Conservation (phyloP, 495 filamentous ascomycete genomes). For the Hyaloscypha hepaticicola region DNA sequence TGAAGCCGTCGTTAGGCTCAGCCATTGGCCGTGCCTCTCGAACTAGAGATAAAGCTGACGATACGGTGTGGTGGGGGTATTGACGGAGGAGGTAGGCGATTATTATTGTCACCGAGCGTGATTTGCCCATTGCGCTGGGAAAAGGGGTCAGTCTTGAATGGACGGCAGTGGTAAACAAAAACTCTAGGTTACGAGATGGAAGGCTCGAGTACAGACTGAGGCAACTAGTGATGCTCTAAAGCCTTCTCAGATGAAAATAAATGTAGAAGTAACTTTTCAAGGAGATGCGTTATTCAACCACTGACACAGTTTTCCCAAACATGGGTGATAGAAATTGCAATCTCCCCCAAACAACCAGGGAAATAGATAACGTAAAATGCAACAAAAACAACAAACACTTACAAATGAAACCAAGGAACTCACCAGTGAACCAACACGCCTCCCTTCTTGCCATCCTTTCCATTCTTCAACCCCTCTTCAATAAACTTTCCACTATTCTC, state of each 20-base stretch:
- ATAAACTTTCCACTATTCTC: conserved; percentile 78
- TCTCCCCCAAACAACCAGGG: background rate
- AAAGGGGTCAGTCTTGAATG: conserved; percentile 13
- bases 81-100: conserved; percentile 75
- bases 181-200: background rate
- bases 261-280: background rate
- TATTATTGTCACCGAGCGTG: conserved; percentile 80
- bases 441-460: conserved; percentile 42
- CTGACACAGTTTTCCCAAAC: background rate
- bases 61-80: conserved; percentile 47
- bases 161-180: background rate
- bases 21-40: conserved; percentile 65
- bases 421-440: conserved; percentile 76
- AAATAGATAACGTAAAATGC: no score
- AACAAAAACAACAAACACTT: background rate
- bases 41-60: conserved; percentile 61
- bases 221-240: background rate
- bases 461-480: conserved; percentile 65
- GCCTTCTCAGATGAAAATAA: background rate
- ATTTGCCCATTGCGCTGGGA: conserved; percentile 93
- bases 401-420: conserved; percentile 27
- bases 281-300: no score
- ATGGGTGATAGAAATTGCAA: background rate
- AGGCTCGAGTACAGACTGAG: background rate
- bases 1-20: conserved; percentile 87